These are phyloP conservation scores for Blastomyces silverae DNA, from an alignment of 2,329 filamentous ascomycete genomes.

Conservation along the genomic window DNA sequence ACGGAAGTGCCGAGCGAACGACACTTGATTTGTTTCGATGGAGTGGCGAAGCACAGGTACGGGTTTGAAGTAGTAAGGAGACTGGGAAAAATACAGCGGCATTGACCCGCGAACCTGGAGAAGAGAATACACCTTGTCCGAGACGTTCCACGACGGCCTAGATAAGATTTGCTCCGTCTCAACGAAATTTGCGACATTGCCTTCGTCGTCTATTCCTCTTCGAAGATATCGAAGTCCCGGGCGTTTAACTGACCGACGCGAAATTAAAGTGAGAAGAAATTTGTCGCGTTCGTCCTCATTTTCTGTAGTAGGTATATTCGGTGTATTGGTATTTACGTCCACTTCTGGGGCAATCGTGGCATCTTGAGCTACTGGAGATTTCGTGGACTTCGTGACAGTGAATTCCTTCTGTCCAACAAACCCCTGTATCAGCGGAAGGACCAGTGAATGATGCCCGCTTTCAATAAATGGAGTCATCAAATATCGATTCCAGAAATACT, in stretches of 20 bases:
- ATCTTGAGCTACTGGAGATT: slow-evolving; percentile 18
- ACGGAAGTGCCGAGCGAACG: slow-evolving; percentile 73
- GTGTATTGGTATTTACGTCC: slow-evolving; percentile 35
- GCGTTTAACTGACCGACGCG: slow-evolving; percentile 76
- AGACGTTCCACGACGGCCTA: slow-evolving; percentile 56
- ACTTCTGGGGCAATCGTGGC: slow-evolving; percentile 24
- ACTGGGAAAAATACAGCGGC: slow-evolving; percentile 90
- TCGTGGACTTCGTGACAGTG: slow-evolving; percentile 51
- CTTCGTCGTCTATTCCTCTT: slow-evolving; percentile 82
- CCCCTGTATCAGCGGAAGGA: slow-evolving; percentile 82
- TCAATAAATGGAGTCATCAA: slow-evolving; percentile 68
- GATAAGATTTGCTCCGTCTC: slow-evolving; percentile 95
- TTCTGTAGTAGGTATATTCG: slow-evolving; percentile 22
- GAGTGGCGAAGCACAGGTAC: slow-evolving; percentile 77
- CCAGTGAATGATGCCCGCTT: slow-evolving; percentile 61
- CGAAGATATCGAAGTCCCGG: slow-evolving; percentile 86
- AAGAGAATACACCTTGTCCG: slow-evolving; percentile 67
- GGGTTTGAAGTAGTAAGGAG: slow-evolving; percentile 87
- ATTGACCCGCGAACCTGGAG: slow-evolving; percentile 86
- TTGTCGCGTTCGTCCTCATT: slow-evolving; percentile 34
- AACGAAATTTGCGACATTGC: slow-evolving; percentile 79
- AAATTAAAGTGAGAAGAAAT: slow-evolving; percentile 82
- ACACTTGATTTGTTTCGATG: slow-evolving; percentile 65
- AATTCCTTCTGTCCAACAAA: slow-evolving; percentile 87
- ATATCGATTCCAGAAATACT: slow-evolving; percentile 88